A percentile compares a stretch with the other conserved stretches of the same genome.
These are phyloP conservation scores for Fusarium denticulatum DNA, from an alignment of 2,329 filamentous ascomycete species.

Conservation along the genomic window DNA sequence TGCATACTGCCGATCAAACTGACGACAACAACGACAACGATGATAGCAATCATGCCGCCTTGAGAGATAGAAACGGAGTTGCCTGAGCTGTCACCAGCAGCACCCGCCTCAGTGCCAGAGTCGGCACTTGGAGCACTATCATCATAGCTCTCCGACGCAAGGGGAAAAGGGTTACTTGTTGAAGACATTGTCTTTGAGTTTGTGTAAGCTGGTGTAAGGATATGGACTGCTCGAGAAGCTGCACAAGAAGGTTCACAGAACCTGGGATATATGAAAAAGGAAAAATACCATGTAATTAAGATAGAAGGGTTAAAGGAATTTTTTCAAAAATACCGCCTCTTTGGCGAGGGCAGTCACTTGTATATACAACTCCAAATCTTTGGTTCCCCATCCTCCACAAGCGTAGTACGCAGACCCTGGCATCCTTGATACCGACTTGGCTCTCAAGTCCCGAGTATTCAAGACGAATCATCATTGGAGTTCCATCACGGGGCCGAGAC, in stretches of 20 bases:
- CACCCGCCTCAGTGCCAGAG: conserved; percentile 68
- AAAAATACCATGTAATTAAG: conserved; percentile 14
- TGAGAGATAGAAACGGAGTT: conserved; percentile 70
- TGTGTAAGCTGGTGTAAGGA: conserved; percentile 6
- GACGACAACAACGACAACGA: conserved; percentile 74
- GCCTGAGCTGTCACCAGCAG: conserved; percentile 69
- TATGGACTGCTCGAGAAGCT: conserved; percentile 1
- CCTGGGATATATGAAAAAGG: conserved; percentile 16
- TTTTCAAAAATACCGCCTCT: not conserved
- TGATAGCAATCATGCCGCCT: conserved; percentile 78
- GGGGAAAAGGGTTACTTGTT: conserved; percentile 53
- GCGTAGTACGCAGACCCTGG: conserved; percentile 6
- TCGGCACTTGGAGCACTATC: conserved; percentile 50
- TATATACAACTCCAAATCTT: conserved; percentile 38
- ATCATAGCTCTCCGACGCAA: conserved; percentile 54
- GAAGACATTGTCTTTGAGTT: conserved; percentile 51
- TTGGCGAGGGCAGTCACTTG: conserved; percentile 32
- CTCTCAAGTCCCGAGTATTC: conserved; percentile 21
- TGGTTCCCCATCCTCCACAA: conserved; percentile 28
- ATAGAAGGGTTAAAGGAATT: not conserved
- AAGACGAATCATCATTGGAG: conserved; percentile 37
- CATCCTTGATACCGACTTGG: conserved; percentile 27
- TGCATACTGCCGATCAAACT: conserved; percentile 75
- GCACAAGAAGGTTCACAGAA: conserved; percentile 33
- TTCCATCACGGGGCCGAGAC: conserved; percentile 28